Evolutionary conservation across 495 filamentous ascomycete species (phyloP), one percentile per base, ranked within the genome.

Genomic region (Rostrohypoxylon terebratum): DNA sequence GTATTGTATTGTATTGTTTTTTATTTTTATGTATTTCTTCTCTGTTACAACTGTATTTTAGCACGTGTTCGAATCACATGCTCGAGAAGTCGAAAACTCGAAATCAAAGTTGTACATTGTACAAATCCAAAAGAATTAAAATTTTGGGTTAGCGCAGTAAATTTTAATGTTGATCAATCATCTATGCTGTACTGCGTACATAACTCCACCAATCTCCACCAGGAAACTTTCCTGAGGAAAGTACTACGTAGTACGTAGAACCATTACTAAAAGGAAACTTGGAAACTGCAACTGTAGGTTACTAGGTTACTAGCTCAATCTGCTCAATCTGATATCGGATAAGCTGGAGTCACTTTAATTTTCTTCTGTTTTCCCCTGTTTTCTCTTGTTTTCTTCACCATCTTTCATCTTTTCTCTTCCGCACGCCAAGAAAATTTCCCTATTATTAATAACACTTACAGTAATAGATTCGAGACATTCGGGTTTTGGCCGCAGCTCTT

Each of bases 1-100:
- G 48, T 47, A 55, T n/a, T n/a, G n/a, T n/a, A n/a, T n/a, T n/a
- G n/a, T 65, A 62, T 11, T 73, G 21, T 58, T 69, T 61, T 28
- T 28, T 28, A 3, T 28, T 28, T 28, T 28, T n/a, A n/a, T n/a
- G n/a, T n/a, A n/a, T n/a, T n/a, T n/a, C n/a, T n/a, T n/a, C n/a
- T n/a, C n/a, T n/a, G n/a, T n/a, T n/a, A n/a, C n/a, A n/a, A n/a
- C n/a, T n/a, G n/a, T n/a, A n/a, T n/a, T n/a, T n/a, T n/a, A n/a
- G n/a, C n/a, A n/a, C n/a, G n/a, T n/a, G n/a, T n/a, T n/a, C n/a
- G n/a, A 59, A 54, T 45, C 16, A 33, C 59, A 60, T 72, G 69
- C 53, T 59, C 62, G 6, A 61, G 20, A 10, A 44, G 28, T n/a
- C 60, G n/a, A n/a, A n/a, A n/a, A n/a, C n/a, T n/a, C n/a, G n/a